Conservation (phyloP, 1,284 basidiomycete species). For the Athelia sp. region DNA sequence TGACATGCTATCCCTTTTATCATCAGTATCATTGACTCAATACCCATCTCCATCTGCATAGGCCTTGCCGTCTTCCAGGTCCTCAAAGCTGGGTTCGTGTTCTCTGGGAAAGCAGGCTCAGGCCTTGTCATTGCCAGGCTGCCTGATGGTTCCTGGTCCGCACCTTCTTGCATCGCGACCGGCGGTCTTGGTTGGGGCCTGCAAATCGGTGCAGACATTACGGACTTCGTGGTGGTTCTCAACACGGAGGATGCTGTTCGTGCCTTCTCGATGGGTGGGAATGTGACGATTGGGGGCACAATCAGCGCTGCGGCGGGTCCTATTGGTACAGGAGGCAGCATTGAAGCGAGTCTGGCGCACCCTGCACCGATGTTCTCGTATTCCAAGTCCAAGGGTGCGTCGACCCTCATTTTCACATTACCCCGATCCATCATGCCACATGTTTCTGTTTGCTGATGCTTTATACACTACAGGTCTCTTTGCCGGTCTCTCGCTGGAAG, state of each 20-base stretch:
- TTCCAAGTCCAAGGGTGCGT: conserved; percentile 86
- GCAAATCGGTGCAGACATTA: conserved; percentile 89
- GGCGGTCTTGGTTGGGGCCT: conserved; percentile 95
- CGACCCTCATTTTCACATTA: neutral
- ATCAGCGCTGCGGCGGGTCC: conserved; percentile 86
- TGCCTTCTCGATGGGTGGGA: conserved; percentile 93
- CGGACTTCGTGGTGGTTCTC: conserved; percentile 89
- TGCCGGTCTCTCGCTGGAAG: conserved; percentile 92
- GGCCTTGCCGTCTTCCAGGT: conserved; percentile 96
- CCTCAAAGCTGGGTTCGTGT: conserved; percentile 91
- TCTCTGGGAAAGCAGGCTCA: conserved; percentile 93
- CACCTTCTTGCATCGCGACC: conserved; percentile 96
- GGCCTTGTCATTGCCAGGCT: conserved; percentile 93
- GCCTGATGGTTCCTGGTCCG: conserved; percentile 96
- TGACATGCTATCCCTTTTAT: conserved; percentile 23
- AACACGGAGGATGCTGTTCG: conserved; percentile 95
- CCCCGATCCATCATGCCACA: neutral
- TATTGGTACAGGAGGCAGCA: conserved; percentile 91
- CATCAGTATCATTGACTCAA: conserved; percentile 4
- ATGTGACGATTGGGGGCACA: conserved; percentile 92
- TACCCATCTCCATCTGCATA: conserved; percentile 52
- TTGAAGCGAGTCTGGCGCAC: conserved; percentile 84
- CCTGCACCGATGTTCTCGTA: conserved; percentile 98
- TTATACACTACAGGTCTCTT: conserved; percentile 70
- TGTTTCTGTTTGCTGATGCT: conserved; percentile 1